Evolutionary conservation across 73 alveolate species (phyloP).

Genomic region (Paramecium caudatum): DNA sequence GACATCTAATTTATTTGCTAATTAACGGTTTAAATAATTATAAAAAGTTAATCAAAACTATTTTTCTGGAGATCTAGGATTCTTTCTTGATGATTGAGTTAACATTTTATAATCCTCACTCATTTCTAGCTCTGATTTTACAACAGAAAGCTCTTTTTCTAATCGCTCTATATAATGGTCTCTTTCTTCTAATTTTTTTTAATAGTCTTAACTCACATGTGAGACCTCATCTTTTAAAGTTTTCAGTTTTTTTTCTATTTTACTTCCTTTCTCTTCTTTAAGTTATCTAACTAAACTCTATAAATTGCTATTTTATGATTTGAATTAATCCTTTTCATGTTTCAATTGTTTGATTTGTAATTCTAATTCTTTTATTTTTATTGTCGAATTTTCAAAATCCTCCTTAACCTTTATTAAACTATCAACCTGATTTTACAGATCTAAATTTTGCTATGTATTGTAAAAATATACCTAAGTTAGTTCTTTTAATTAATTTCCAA

Average conservation of each 20-base stretch:
- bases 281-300: conserved; percentile 8
- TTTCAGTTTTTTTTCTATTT: conserved; percentile 41
- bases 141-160: conserved; percentile 22
- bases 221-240: conserved; percentile 21
- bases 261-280: conserved; percentile 56
- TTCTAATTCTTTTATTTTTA: conserved; percentile 19
- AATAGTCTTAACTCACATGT: conserved; percentile 10
- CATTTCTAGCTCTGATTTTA: conserved; percentile 42
- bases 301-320: conserved; percentile 53
- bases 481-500: conserved; percentile 20
- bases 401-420: not conserved
- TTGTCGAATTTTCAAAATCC: conserved; percentile 49
- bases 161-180: not conserved
- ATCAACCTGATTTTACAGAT: not conserved
- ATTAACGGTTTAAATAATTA: conserved; percentile 35
- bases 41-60: conserved; percentile 9
- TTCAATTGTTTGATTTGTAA: conserved; percentile 47
- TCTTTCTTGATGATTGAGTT: conserved; percentile 21
- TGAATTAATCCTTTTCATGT: conserved; percentile 53
- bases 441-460: conserved; percentile 1
- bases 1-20: conserved; percentile 1
- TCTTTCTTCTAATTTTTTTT: conserved; percentile 53
- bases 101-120: conserved; percentile 58
- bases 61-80: conserved; percentile 27
- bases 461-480: not conserved